These are phyloP conservation scores for Annulohypoxylon bovei DNA, from an alignment of 495 filamentous ascomycete genomes.

Conservation along the genomic window DNA sequence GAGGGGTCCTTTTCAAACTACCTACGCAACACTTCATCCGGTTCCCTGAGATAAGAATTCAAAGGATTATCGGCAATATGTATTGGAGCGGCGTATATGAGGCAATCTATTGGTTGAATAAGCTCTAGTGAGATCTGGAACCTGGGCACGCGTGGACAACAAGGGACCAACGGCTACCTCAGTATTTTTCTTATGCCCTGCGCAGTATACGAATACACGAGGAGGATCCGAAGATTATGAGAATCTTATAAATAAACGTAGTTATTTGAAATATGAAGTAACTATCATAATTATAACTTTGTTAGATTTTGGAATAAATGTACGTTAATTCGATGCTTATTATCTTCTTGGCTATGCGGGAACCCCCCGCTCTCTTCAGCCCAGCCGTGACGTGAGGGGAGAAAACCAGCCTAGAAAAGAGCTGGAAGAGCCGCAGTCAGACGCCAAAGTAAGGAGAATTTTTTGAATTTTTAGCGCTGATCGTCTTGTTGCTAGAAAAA, in stretches of 20 bases:
- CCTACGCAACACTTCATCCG: background rate
- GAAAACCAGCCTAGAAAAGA: too few relatives aligned
- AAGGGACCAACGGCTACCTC: background rate
- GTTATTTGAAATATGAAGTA: background rate
- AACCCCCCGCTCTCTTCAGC: too few relatives aligned
- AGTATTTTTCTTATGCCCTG: background rate
- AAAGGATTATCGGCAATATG: background rate
- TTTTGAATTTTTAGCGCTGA: background rate
- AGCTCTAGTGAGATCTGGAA: background rate
- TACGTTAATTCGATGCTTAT: background rate
- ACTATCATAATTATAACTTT: too few relatives aligned
- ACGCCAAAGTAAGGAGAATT: background rate
- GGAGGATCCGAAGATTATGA: background rate
- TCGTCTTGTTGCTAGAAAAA: background rate
- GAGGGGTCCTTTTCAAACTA: background rate
- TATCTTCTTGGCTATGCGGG: too few relatives aligned
- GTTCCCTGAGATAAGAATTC: background rate
- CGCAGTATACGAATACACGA: background rate
- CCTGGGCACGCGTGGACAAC: background rate
- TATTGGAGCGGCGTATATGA: background rate
- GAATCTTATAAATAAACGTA: background rate
- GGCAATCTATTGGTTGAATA: background rate
- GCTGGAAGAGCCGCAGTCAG: background rate
- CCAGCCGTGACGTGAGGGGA: background rate
- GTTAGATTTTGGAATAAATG: background rate